phyloP scores from a whole-genome alignment of 371 early-diverging fungal species.

The Choanephora cucurbitarum region DNA sequence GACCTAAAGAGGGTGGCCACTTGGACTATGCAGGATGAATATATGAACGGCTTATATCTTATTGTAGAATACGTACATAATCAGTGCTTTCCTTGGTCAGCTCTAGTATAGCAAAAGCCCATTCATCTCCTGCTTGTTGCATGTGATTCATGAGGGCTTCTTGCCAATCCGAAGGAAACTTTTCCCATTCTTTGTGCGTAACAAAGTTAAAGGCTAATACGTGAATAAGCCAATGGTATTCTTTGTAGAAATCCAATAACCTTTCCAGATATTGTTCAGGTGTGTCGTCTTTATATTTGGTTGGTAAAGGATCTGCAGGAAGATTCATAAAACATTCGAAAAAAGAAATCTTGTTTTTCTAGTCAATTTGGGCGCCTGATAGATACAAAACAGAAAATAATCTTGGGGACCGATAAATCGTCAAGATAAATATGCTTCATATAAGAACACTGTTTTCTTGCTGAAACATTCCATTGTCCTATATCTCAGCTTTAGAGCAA shows the following conservation, averaged over 20 bases:
- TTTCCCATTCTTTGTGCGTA: slow-evolving; percentile 49
- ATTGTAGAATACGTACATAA: slow-evolving; percentile 28
- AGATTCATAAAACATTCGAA: background rate
- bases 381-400: no score
- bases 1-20: slow-evolving; percentile 23
- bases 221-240: slow-evolving; percentile 46
- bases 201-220: slow-evolving; percentile 58
- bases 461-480: no score
- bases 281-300: slow-evolving; percentile 8
- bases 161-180: slow-evolving; percentile 52
- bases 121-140: slow-evolving; percentile 25
- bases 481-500: no score
- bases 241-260: slow-evolving; percentile 28
- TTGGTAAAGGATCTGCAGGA: slow-evolving; percentile 6
- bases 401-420: no score
- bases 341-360: no score
- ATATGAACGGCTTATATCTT: no score
- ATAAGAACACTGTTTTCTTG: no score
- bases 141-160: slow-evolving; percentile 26
- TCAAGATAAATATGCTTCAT: no score
- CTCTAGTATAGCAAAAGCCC: slow-evolving; percentile 20
- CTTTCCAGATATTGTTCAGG: slow-evolving; percentile 39
- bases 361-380: no score
- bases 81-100: slow-evolving; percentile 19
- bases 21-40: slow-evolving; percentile 11